Evolutionary conservation across 1,139 yeast genomes (phyloP), one percentile per base, ranked within the genome.

Genomic region (Zygoascus sp.): DNA sequence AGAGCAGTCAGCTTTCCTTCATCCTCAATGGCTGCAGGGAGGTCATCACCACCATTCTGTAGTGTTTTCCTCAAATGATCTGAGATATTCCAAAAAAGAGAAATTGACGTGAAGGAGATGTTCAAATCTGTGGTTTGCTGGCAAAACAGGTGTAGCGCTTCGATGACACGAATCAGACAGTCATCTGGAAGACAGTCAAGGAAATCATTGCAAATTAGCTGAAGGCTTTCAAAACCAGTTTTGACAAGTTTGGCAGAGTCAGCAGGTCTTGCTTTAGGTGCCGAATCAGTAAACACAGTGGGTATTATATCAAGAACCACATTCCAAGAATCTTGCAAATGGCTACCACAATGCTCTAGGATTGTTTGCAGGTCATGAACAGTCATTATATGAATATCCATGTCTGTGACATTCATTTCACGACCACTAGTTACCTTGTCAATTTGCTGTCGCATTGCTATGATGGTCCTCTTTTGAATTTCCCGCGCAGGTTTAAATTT

Each of bases 61-160:
- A 53, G 32, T 21, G 52, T 44, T 19, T 63, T 62, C 49, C 75
- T 79, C 42, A 86, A 68, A 48, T 83, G 79, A 60, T 90, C 97
- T 55, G 96, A 84, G 7, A 90, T 78, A 28, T 84, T 65, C 97
- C 97, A 92, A 60, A 88, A 90, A 57, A 88, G 86, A 58, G 96
- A 86, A 7, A 89, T 85, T 0, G 96, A 81, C 46, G 95, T 86
- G 61, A 90, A 89, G 0, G 96, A 86, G 30, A 88, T 85, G 61
- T 92, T 92, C 56, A 90, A 66, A 56, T 89, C 96, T 52, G 70
- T 73, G 2, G 65, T 66, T 58, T 92, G 97, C 10, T 73, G 66
- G 40, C 88, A 82, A 63, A 88, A 92, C 52, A 79, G 76, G 54
- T 75, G 77, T 38, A 90, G 70, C 1, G 90, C 80, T 54, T 86